phyloP scores from a whole-genome alignment of 1,284 basidiomycete genomes.

The Trichosporon coremiiforme region DNA sequence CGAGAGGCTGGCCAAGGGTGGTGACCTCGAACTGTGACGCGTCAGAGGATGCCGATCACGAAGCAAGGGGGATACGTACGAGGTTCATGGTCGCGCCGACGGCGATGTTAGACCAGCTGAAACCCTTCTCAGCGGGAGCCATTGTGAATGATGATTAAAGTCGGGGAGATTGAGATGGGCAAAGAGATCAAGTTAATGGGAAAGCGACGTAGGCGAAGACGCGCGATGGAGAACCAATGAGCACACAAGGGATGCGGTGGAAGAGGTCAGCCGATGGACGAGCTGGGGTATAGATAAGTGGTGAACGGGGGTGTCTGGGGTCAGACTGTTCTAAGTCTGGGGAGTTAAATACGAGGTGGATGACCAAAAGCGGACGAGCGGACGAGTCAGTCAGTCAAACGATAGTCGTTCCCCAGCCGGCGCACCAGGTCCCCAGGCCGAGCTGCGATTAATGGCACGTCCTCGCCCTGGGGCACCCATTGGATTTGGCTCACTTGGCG shows the following conservation, averaged over 20 bases:
- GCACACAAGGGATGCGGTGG: not conserved
- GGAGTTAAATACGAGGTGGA: conserved; percentile 15
- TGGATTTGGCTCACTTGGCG: conserved; percentile 1
- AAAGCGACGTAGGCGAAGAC: conserved; percentile 6
- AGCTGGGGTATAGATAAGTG: conserved; percentile 22
- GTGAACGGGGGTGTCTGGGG: conserved; percentile 20
- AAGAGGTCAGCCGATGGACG: not conserved
- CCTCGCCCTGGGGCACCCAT: not conserved
- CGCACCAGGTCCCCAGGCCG: not conserved
- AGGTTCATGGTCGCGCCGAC: conserved; percentile 98
- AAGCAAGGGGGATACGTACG: conserved; percentile 59
- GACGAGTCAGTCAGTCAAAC: conserved; percentile 13
- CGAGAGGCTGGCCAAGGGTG: conserved; percentile 95
- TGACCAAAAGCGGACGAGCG: conserved; percentile 12
- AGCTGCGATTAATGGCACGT: not conserved
- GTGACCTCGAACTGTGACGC: conserved; percentile 68
- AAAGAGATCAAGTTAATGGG: conserved; percentile 13
- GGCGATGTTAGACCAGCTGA: conserved; percentile 98
- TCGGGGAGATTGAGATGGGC: conserved; percentile 3
- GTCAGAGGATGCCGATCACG: conserved; percentile 13
- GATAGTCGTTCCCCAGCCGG: conserved; percentile 10
- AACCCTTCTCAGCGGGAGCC: conserved; percentile 73
- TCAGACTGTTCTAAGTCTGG: not conserved
- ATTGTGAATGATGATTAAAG: conserved; percentile 43
- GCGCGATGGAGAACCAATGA: not conserved